Conservation (phyloP, 768 basidiomycete genomes). For the Amanita polypyramis region DNA sequence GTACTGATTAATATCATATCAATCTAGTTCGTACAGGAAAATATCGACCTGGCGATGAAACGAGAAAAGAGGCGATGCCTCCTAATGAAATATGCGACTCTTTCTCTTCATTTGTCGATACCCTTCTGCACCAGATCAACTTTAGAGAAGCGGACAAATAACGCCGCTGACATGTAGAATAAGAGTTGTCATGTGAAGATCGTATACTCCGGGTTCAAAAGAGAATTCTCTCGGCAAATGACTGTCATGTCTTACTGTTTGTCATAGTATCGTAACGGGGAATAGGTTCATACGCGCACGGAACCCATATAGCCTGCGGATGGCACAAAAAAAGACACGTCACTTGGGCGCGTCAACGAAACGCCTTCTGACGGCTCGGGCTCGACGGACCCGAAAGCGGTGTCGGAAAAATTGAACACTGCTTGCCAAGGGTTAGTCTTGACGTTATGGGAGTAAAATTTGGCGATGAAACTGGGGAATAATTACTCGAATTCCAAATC, state of each 20-base stretch:
- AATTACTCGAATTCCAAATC: too few species aligned
- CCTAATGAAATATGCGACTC: slow-evolving; percentile 45
- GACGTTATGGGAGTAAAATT: too few species aligned
- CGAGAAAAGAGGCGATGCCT: slow-evolving; percentile 21
- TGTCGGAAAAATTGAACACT: too few species aligned
- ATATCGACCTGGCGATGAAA: slow-evolving; percentile 53
- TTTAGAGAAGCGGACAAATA: not conserved
- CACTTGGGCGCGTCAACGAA: too few species aligned
- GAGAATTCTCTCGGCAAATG: not conserved
- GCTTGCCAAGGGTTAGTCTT: too few species aligned
- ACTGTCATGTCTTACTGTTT: too few species aligned
- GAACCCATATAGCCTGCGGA: too few species aligned
- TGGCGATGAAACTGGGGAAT: too few species aligned
- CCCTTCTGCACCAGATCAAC: slow-evolving; percentile 16
- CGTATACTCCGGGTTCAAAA: not conserved
- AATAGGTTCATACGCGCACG: not conserved
- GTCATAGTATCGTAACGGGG: too few species aligned
- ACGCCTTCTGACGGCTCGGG: too few species aligned
- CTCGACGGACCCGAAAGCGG: too few species aligned
- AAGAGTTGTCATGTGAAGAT: not conserved
- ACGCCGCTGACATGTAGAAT: not conserved
- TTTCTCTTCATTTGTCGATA: slow-evolving; percentile 47
- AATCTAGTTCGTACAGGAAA: slow-evolving; percentile 40
- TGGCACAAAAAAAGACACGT: not conserved
- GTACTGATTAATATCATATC: not conserved